Evolutionary conservation across 805 yeast genomes (phyloP), one percentile per base, ranked within the genome.

Genomic region (Yarrowia sp.): DNA sequence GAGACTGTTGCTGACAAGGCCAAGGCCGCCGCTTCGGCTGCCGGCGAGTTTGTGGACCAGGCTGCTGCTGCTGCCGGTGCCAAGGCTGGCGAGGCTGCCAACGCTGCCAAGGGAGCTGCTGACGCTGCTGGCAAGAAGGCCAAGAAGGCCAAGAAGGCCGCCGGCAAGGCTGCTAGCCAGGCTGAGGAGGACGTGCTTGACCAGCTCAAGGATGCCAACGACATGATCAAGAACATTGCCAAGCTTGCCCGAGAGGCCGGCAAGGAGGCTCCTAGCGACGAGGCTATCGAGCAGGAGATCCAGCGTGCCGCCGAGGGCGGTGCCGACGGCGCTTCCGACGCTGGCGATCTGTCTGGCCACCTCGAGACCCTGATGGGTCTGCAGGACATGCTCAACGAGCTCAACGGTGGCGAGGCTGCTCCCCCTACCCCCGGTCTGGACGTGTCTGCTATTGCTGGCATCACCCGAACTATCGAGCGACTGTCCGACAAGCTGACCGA

Each of bases 111-210:
- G 41, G 58, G 28, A 12, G 46, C 46, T 21, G 46, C 46, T 8
- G 46, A 41, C 17, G 28, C 46, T 66, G 75, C 78, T n/a, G 77
- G 77, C 33, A 74, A 67, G 68, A 75, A 69, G 24, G 70, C 70
- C 73, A 72, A n/a, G 21, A 35, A 35, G 40, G 40, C 21, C 40
- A 75, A 19, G 10, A 75, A 75, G 51, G 51, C 51, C 21, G 67
- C 36, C 22, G 17, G 69, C 62, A 61, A 72, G 62, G 30, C 48
- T 22, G 62, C 62, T 10, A 11, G n/a, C 36, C 12, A 54, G 33
- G 62, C 36, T 32, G 19, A 26, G 26, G 62, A 54, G 46, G 48
- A 54, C 32, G 62, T 54, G 26, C 36, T 54, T 3, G 62, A 38
- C 24, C 48, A 54, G 62, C 63, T 58, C 41, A 33, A 43, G 36